Evolutionary conservation across 306 rosid species (phyloP).

Genomic region (Malus asiatica): DNA sequence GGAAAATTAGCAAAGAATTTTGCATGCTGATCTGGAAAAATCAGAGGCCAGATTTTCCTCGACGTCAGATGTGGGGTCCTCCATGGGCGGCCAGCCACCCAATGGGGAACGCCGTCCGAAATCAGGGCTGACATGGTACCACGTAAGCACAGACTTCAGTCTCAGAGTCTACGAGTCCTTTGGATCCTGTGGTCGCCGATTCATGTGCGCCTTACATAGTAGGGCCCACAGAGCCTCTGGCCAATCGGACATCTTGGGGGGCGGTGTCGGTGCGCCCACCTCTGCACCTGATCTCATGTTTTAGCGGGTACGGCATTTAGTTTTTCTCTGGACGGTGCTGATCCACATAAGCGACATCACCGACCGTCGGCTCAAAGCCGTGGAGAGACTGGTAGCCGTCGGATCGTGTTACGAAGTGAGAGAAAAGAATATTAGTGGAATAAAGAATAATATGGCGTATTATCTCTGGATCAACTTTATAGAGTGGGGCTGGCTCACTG

Average conservation of each 20-base stretch:
- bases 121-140: conserved; percentile 12
- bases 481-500: not conserved
- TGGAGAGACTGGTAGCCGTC: not conserved
- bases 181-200: not conserved
- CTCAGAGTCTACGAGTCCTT: not conserved
- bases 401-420: not conserved
- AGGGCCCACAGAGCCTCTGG: not conserved
- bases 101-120: not conserved
- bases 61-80: conserved; percentile 5
- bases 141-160: not conserved
- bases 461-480: not conserved
- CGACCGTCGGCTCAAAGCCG: not conserved
- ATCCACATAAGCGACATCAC: not conserved
- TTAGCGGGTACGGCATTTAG: not conserved
- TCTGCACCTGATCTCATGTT: not conserved
- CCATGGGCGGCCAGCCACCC: not conserved
- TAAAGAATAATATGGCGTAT: too few relatives aligned
- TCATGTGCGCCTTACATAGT: not conserved
- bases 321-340: conserved; percentile 3
- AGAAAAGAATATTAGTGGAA: too few relatives aligned
- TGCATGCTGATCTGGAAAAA: not conserved
- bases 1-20: not conserved
- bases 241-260: not conserved
- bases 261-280: not conserved
- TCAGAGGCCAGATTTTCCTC: not conserved